phyloP scores from a whole-genome alignment of 306 rosid genomes.

The Rosa persica region DNA sequence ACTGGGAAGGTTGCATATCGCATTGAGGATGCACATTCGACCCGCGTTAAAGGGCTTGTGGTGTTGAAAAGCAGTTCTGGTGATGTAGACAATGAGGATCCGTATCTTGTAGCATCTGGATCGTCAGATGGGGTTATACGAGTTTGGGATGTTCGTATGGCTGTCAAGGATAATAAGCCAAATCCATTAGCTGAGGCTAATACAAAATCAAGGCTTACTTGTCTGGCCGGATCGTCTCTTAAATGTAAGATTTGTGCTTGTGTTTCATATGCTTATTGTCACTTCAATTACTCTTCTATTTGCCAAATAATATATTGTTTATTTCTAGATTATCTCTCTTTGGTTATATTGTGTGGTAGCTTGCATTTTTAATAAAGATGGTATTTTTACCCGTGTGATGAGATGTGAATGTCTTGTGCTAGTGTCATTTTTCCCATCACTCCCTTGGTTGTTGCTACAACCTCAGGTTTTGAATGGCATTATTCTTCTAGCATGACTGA shows the following conservation, averaged over 20 bases:
- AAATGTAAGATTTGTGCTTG: constrained; percentile 51
- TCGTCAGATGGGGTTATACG: constrained; percentile 86
- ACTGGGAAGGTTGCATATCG: constrained; percentile 71
- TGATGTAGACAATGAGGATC: constrained; percentile 52
- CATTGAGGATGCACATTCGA: constrained; percentile 71
- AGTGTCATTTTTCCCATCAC: neutral
- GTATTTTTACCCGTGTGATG: neutral
- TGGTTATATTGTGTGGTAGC: neutral
- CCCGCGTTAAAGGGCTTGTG: constrained; percentile 85
- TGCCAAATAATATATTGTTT: neutral
- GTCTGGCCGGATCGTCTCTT: constrained; percentile 82
- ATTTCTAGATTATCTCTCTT: neutral
- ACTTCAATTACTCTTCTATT: neutral
- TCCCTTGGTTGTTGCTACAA: neutral
- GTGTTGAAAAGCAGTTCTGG: constrained; percentile 46
- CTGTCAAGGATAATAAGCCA: constrained; percentile 56
- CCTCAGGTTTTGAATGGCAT: neutral
- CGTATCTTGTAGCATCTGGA: constrained; percentile 74
- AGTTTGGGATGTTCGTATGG: constrained; percentile 95
- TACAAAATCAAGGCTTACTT: constrained; percentile 79
- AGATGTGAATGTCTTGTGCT: neutral
- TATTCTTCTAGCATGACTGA: neutral
- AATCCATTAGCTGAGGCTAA: constrained; percentile 75
- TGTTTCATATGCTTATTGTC: neutral
- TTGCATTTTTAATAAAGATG: neutral